Conservation (phyloP, 352 stramenopile species). For the Pseudoperonospora humuli region DNA sequence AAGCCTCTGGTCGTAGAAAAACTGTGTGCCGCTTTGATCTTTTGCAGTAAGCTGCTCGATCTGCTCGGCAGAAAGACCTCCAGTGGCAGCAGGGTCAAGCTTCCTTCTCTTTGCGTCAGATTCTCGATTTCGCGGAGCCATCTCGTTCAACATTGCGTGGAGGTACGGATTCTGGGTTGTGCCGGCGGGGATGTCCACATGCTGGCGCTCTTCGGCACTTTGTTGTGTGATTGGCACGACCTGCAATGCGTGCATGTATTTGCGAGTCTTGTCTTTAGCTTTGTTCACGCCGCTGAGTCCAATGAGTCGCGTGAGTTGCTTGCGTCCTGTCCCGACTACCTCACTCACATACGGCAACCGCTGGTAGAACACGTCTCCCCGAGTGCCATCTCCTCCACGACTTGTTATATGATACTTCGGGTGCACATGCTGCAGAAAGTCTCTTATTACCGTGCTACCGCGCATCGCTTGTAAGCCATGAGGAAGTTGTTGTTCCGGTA, state of each 20-base stretch:
- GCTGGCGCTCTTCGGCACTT: constrained; percentile 17
- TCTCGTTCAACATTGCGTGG: constrained; percentile 22
- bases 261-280: constrained; percentile 64
- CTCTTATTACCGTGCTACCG: constrained; percentile 20
- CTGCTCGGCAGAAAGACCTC: constrained; percentile 52
- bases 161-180: constrained; percentile 71
- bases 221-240: constrained; percentile 33
- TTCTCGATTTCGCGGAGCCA: constrained; percentile 12
- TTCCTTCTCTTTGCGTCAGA: constrained; percentile 38
- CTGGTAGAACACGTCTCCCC: constrained; percentile 63
- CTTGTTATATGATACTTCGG: constrained; percentile 77
- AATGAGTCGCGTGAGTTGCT: constrained; percentile 68
- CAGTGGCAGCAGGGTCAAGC: constrained; percentile 11
- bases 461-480: constrained; percentile 30
- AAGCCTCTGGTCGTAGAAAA: constrained; percentile 72
- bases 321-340: constrained; percentile 27
- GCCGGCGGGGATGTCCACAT: constrained; percentile 55
- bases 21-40: constrained; percentile 35
- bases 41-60: constrained; percentile 54
- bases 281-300: constrained; percentile 48
- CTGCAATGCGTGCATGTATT: constrained; percentile 75
- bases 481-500: constrained; percentile 54
- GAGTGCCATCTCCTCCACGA: constrained; percentile 25
- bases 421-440: constrained; percentile 36
- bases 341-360: constrained; percentile 73